Evolutionary conservation across 306 rosid species (phyloP), one percentile per base, ranked within the genome.

Genomic region (Hippophae tibetana): DNA sequence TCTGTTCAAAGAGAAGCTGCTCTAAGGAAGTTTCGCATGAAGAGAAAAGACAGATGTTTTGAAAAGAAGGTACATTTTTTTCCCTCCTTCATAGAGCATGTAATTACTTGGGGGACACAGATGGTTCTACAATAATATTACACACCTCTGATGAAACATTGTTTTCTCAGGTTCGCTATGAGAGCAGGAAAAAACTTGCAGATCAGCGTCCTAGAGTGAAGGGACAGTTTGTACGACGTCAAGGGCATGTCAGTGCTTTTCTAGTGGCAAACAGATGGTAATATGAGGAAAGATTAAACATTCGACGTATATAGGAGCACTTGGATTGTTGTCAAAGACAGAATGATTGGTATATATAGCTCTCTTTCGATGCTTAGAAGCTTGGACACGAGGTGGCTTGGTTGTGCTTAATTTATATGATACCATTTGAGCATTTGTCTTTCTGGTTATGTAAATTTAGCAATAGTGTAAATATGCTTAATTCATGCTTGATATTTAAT

Each of bases 131-230:
- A 57, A 31, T 12, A 12, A 31, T 66, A 54, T 75, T 69, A 48
- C 74, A 55, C 41, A 49, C 56, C 63, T 63, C 58, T 74, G 73
- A 61, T 56, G 10, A 45, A 38, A 54, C 18, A 43, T 69, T 63
- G 62, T 31, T 31, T 49, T 5, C 7, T 52, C 62, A 93, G 99
- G 99, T 93, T 71, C 95, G 97, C 42, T 93, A 93, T 4, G 99
- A 93, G 84, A 93, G 99, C 86, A 73, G 99, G 69, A 93, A 93
- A 76, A 93, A 93, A 76, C 86, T 93, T 23, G 99, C 99, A 13
- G 99, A 92, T 79, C 97, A 89, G 77, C 95, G 99, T 41, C 99
- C 95, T 2, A 74, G 99, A 78, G 81, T 93, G 53, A 93, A 93
- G 75, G 99, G 99, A 69, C 99, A 93, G 73, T 88, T 93, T 64